phyloP scores from a whole-genome alignment of 257 asterid species.

The Nemophila menziesii region DNA sequence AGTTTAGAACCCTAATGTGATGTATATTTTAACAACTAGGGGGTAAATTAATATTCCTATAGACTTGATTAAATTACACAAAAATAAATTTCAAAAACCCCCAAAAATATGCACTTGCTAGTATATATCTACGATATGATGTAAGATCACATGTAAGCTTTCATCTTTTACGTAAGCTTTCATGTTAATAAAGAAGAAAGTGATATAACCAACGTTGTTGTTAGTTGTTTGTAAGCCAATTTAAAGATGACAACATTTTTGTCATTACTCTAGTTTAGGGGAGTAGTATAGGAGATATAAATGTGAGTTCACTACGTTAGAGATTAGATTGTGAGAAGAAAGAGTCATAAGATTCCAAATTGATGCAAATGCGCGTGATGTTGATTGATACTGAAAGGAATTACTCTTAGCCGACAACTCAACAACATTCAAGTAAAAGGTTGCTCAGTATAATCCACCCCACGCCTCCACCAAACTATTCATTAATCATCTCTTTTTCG shows the following conservation, averaged over 20 bases:
- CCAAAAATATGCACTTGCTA: too few relatives aligned
- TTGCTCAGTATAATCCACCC: slow-evolving; percentile 41
- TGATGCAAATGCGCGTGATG: slow-evolving; percentile 40
- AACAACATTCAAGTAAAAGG: slow-evolving; percentile 42
- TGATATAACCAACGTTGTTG: slow-evolving; percentile 12
- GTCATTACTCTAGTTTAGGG: slow-evolving; percentile 4
- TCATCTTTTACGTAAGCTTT: too few relatives aligned
- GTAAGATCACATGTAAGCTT: too few relatives aligned
- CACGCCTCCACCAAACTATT: slow-evolving; percentile 38
- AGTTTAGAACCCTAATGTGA: too few relatives aligned
- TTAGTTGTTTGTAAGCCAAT: slow-evolving; percentile 16
- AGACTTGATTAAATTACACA: too few relatives aligned
- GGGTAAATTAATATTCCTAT: too few relatives aligned
- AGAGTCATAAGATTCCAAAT: slow-evolving; percentile 35
- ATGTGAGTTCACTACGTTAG: too few relatives aligned
- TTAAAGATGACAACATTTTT: slow-evolving; percentile 10
- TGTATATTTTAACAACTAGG: too few relatives aligned
- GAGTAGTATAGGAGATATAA: neutral
- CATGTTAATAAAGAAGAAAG: slow-evolving; percentile 12
- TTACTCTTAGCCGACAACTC: slow-evolving; percentile 45
- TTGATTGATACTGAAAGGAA: slow-evolving; percentile 49
- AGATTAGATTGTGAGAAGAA: slow-evolving; percentile 10
- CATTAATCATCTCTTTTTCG: slow-evolving; percentile 7
- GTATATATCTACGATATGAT: too few relatives aligned
- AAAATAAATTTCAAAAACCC: too few relatives aligned